Percentiles rank a stretch among this genome's conserved stretches.
Conservation (phyloP, 163 green algal species). For the Volvox carteri region DNA sequence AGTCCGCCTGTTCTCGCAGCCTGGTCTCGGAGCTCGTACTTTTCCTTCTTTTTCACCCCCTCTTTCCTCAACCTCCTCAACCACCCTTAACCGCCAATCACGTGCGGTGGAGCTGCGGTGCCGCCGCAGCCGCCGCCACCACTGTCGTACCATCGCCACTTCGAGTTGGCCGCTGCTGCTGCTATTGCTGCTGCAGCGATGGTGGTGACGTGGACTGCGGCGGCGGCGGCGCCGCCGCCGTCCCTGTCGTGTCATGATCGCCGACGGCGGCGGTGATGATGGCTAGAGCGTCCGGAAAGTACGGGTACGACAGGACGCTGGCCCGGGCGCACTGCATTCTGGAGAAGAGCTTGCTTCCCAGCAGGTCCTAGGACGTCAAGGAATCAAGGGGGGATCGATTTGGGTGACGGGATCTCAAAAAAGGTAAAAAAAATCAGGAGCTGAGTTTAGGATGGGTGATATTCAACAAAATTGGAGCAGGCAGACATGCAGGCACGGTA, state of each 20-base stretch:
- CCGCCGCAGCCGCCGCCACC: too few relatives aligned
- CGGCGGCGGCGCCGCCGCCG: background rate
- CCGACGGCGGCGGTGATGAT: conserved; percentile 23
- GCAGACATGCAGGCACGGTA: background rate
- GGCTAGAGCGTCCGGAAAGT: conserved; percentile 30
- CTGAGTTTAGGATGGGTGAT: background rate
- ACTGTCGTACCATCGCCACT: background rate
- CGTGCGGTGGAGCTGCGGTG: background rate
- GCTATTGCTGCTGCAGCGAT: background rate
- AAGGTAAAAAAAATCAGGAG: background rate
- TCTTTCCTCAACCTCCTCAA: too few relatives aligned
- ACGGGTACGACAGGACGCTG: conserved; percentile 46
- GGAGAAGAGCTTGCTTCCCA: conserved; percentile 10
- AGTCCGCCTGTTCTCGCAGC: too few relatives aligned
- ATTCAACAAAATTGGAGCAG: background rate
- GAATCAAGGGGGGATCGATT: background rate
- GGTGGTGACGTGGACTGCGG: background rate
- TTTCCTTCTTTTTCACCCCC: too few relatives aligned
- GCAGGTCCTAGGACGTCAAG: background rate
- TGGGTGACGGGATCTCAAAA: background rate
- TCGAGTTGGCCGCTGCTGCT: background rate
- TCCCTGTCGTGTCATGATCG: too few relatives aligned
- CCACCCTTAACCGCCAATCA: too few relatives aligned
- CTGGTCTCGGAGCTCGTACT: too few relatives aligned
- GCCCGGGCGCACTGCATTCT: background rate